Percentiles rank a stretch among this genome's conserved stretches.
phyloP scores from a whole-genome alignment of 2,329 filamentous ascomycete genomes.

The Ascochyta koolunga region DNA sequence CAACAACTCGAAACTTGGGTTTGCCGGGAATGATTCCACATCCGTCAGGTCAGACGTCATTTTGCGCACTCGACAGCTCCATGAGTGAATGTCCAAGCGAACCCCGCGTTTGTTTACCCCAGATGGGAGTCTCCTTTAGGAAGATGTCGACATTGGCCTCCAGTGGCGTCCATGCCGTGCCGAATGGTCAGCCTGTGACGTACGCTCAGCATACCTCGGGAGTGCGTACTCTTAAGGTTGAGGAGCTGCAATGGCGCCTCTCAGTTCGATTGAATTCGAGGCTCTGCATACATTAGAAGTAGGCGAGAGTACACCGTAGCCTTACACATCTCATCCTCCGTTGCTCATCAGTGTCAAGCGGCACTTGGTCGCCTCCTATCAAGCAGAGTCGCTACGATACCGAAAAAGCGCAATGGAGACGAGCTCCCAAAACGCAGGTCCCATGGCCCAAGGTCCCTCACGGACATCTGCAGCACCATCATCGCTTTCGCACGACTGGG shows the following conservation, averaged over 20 bases:
- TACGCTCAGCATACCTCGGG: not conserved
- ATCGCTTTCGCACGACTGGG: slow-evolving; percentile 29
- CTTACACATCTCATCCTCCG: not conserved
- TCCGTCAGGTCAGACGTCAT: slow-evolving; percentile 8
- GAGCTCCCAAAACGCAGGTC: slow-evolving; percentile 15
- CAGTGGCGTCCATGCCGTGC: slow-evolving; percentile 6
- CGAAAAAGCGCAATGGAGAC: not conserved
- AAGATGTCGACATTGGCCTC: not conserved
- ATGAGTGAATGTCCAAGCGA: slow-evolving; percentile 8
- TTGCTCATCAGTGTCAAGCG: not conserved
- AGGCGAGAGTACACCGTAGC: not conserved
- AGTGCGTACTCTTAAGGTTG: slow-evolving; percentile 3
- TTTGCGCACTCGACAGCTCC: slow-evolving; percentile 7
- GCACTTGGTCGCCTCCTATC: not conserved
- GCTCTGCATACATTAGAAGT: not conserved
- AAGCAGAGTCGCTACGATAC: not conserved
- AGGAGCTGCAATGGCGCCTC: not conserved
- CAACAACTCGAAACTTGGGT: not conserved
- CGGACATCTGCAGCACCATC: slow-evolving; percentile 2
- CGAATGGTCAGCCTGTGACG: slow-evolving; percentile 7
- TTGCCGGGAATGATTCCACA: not conserved
- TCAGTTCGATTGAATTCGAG: not conserved
- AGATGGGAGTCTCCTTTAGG: not conserved
- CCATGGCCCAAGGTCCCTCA: slow-evolving; percentile 22
- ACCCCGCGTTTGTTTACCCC: slow-evolving; percentile 14